Base-by-base conservation (phyloP, 805 yeast species). In the Saccharomycopsis schoenii region DNA sequence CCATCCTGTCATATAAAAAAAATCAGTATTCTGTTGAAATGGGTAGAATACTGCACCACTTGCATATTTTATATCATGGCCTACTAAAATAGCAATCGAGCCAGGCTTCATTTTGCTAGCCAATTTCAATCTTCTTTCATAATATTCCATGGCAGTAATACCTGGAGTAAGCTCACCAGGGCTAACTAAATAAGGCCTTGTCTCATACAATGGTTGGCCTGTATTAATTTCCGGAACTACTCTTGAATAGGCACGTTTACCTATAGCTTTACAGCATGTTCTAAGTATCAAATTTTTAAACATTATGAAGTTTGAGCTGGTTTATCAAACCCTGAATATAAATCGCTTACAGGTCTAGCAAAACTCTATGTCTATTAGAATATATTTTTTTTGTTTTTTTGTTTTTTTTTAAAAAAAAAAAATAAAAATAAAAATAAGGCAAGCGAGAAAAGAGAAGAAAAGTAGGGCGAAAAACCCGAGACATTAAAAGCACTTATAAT, bases 21-120 rank as follows among this genome's bases (percentile, higher is more conserved):
- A 76, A 70, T 94, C 91, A 59, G 88, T 93, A 69, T 92, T 87
- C 73, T 94, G 99, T 69, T 93, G 96, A 70, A 94, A 94, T 43
- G 88, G 87, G 69, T 92, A 85, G 68, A 94, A 94, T 0, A 93
- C 98, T 10, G 93, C 83, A 0, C 97, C 97, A 0, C 97, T 85
- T 10, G 96, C 89, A 72, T 77, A 90, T 70, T 89, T 88, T 10
- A 86, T 76, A 43, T 80, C 77, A 67, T 81, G 80, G 0, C 97
- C 96, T 1, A 86, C 83, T 9, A 92, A 71, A 24, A 94, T 82
- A 0, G 93, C 92, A 34, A 88, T 73, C 4, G 93, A 83, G 24
- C 80, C 77, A 9, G 80, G 76, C 0, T 90, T 86, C 67, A 94
- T 70, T 40, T 75, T 70, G 37, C 74, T 74, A 0, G 88, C 80